A percentile compares a stretch with the other conserved stretches of the same genome.
phyloP scores from a whole-genome alignment of 2,329 filamentous ascomycete species.

The Talaromyces sp. region DNA sequence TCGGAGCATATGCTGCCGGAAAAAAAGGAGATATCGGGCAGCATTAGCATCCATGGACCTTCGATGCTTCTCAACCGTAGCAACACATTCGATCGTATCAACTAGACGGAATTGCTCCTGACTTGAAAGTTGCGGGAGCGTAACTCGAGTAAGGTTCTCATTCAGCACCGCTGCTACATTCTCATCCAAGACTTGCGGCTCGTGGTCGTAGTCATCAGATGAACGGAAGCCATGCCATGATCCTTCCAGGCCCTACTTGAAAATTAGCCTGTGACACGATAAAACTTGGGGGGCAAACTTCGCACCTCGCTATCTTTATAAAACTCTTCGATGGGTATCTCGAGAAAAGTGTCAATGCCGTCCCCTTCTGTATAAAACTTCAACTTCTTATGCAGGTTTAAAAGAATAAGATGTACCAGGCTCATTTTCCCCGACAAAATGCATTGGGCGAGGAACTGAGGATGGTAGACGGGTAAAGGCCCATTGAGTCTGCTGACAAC shows the following conservation, averaged over 20 bases:
- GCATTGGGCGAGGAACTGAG: slow-evolving; percentile 82
- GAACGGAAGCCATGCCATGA: slow-evolving; percentile 47
- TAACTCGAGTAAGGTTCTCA: slow-evolving; percentile 68
- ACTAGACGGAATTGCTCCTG: slow-evolving; percentile 82
- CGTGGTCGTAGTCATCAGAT: slow-evolving; percentile 50
- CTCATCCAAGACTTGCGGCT: slow-evolving; percentile 65
- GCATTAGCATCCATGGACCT: slow-evolving; percentile 89
- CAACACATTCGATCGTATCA: slow-evolving; percentile 79
- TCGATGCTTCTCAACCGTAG: slow-evolving; percentile 78
- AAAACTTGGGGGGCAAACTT: slow-evolving; percentile 17
- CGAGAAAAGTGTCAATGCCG: slow-evolving; percentile 70
- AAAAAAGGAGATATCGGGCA: slow-evolving; percentile 81
- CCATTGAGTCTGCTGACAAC: slow-evolving; percentile 81
- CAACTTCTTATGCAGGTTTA: slow-evolving; percentile 67
- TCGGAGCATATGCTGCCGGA: slow-evolving; percentile 72
- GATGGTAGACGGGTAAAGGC: slow-evolving; percentile 84
- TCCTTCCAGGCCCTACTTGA: slow-evolving; percentile 31
- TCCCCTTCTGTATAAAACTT: slow-evolving; percentile 84
- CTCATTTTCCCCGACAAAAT: slow-evolving; percentile 72
- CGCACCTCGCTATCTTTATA: slow-evolving; percentile 29
- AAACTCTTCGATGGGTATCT: slow-evolving; percentile 49
- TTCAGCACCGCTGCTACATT: slow-evolving; percentile 65
- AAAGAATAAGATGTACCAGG: slow-evolving; percentile 68
- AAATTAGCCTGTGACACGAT: not conserved
- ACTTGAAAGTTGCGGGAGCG: slow-evolving; percentile 74